Conservation (phyloP, 78 protist species). For the Pigoraptor vietnamica region DNA sequence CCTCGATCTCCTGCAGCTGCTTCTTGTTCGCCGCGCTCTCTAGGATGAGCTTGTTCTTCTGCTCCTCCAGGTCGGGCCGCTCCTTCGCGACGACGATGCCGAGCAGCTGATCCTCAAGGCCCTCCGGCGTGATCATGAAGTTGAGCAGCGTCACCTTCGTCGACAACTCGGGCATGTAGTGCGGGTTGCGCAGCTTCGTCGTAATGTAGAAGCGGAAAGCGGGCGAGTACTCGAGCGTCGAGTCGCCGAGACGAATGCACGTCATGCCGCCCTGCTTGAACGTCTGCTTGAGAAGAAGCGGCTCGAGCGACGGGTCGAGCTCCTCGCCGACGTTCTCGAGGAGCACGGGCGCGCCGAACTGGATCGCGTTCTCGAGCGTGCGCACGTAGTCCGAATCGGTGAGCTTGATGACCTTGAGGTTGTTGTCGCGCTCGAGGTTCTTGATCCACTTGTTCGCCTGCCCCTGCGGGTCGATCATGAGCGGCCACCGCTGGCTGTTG, state of each 20-base stretch:
- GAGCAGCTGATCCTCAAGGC: constrained; percentile 66
- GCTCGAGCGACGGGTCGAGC: constrained; percentile 73
- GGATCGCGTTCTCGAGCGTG: constrained; percentile 57
- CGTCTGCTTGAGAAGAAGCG: constrained; percentile 48
- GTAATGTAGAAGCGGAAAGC: constrained; percentile 64
- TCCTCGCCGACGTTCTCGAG: constrained; percentile 68
- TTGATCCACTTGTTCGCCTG: constrained; percentile 89
- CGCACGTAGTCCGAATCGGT: constrained; percentile 50
- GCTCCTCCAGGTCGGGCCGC: constrained; percentile 71
- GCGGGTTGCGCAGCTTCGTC: constrained; percentile 66
- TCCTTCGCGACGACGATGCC: constrained; percentile 61
- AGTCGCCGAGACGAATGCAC: constrained; percentile 68
- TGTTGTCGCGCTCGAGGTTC: not conserved
- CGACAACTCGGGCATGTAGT: constrained; percentile 34
- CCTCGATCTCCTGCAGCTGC: constrained; percentile 59
- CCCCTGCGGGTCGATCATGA: constrained; percentile 90
- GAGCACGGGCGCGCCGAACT: constrained; percentile 66
- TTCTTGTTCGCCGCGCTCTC: constrained; percentile 23
- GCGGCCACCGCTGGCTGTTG: constrained; percentile 69
- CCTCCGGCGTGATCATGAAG: constrained; percentile 44
- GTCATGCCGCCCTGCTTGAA: constrained; percentile 38
- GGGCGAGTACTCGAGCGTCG: constrained; percentile 47
- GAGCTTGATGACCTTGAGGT: constrained; percentile 51
- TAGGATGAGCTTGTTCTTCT: constrained; percentile 37
- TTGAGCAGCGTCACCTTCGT: constrained; percentile 44